Conservation (phyloP, 805 yeast species). For the Yueomyces sp. region DNA sequence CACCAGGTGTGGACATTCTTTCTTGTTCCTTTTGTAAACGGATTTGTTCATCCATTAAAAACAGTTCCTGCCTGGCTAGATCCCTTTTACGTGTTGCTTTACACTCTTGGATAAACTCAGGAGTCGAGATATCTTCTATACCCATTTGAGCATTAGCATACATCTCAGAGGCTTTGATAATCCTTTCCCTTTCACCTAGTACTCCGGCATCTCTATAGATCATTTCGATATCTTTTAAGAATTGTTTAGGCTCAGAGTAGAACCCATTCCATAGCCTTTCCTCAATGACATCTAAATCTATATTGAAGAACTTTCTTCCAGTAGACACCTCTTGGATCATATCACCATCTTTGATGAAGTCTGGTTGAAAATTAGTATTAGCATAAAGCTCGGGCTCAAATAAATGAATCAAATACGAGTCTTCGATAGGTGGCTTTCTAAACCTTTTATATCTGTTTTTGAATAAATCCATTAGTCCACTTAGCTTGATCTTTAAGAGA, state of each 20-base stretch:
- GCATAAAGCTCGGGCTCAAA: slow-evolving; percentile 44
- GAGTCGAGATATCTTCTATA: slow-evolving; percentile 70
- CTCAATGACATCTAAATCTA: slow-evolving; percentile 88
- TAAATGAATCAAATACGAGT: slow-evolving; percentile 52
- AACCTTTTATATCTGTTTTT: slow-evolving; percentile 80
- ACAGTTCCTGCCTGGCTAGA: slow-evolving; percentile 32
- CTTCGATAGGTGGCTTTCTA: slow-evolving; percentile 83
- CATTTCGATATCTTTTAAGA: slow-evolving; percentile 69
- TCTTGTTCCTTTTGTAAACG: slow-evolving; percentile 1
- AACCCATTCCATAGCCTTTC: slow-evolving; percentile 95
- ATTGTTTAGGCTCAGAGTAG: slow-evolving; percentile 86
- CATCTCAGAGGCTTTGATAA: slow-evolving; percentile 82
- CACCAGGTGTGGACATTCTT: not conserved
- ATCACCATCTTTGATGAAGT: slow-evolving; percentile 43
- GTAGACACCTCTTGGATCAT: slow-evolving; percentile 74
- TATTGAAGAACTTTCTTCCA: slow-evolving; percentile 62
- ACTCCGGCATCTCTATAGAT: slow-evolving; percentile 67
- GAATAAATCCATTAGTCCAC: slow-evolving; percentile 81
- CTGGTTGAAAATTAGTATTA: slow-evolving; percentile 26
- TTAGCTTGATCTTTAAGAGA: slow-evolving; percentile 68
- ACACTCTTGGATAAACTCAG: slow-evolving; percentile 67
- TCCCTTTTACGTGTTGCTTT: slow-evolving; percentile 60
- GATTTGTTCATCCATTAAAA: slow-evolving; percentile 25
- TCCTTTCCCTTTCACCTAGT: slow-evolving; percentile 71
- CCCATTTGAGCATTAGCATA: slow-evolving; percentile 92